Base-by-base conservation (phyloP, 805 yeast genomes). In the Starmerella geochares region DNA sequence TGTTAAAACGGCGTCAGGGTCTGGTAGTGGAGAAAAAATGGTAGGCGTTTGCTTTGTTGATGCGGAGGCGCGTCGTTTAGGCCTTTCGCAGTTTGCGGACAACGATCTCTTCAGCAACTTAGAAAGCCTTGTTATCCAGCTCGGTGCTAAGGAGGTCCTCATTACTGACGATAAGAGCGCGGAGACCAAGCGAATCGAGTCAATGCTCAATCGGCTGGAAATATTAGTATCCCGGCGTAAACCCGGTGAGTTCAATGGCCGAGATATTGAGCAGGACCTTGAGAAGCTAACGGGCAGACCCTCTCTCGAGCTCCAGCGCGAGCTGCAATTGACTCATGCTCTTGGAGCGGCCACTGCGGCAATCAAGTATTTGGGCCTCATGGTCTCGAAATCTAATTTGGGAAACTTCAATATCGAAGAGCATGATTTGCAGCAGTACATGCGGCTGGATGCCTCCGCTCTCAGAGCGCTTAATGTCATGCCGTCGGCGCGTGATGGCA, bases 371-470 rank as follows among this genome's bases (percentile, higher is more conserved):
- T 69, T 92, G 50, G 79, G 78, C 29, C 66, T 88, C 28, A 67
- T 86, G 60, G 66, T 73, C 8, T 79, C 79, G 49, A 75, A 77
- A 48, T 63, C 76, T 8, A 74, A 76, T 51, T 68, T 73, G 35
- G 83, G 83, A 16, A 53, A 63, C 46, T 65, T 72, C 14, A 67
- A 74, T 19, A 67, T 92, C 23, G 75, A 75, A 25, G 75, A 76
- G 55, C 90, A 88, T 64, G 80, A 81, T 51, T 71, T 90, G 45
- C 71, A 77, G n/a, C 80, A 83, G 55, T 88, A 73, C 64, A 86
- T 92, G 94, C 83, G 85, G 60, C 73, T 92, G 44, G 99, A 92
- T 62, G 78, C 90, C 5, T 80, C 96, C 1, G 95, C 97, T 0
- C 78, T 88, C 48, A 79, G 79, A 50, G 95, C 97, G 0, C 70